phyloP scores from a whole-genome alignment of 1,139 yeast genomes.

The Saccharomyces hybrid region DNA sequence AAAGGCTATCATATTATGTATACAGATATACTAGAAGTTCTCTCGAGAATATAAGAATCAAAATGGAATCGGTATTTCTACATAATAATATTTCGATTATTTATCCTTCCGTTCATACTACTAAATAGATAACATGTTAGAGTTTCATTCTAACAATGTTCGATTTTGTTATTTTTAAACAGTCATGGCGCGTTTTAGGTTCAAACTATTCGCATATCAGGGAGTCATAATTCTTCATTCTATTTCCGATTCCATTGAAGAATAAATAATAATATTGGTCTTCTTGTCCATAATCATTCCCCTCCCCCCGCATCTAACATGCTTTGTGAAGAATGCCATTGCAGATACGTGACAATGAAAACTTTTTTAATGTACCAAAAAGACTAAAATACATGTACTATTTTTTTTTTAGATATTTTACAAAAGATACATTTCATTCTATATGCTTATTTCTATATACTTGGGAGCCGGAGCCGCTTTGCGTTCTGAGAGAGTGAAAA shows the following conservation, averaged over 20 bases:
- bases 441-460: neutral
- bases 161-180: too few relatives aligned
- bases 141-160: too few relatives aligned
- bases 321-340: constrained; percentile 1
- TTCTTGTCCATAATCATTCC: neutral
- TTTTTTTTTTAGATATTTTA: neutral
- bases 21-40: too few relatives aligned
- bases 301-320: neutral
- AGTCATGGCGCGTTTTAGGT: too few relatives aligned
- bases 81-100: too few relatives aligned
- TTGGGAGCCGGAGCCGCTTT: neutral
- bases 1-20: too few relatives aligned
- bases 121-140: too few relatives aligned
- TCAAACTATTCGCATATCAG: neutral
- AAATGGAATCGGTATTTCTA: too few relatives aligned
- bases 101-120: too few relatives aligned
- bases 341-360: constrained; percentile 1
- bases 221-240: constrained; percentile 7
- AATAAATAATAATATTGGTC: constrained; percentile 2
- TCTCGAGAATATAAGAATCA: too few relatives aligned
- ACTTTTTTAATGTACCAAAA: neutral
- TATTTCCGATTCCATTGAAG: neutral
- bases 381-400: neutral
- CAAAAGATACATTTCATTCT: neutral
- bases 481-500: neutral